Conservation (phyloP, 1,284 basidiomycete genomes). For the Apiotrichum gracile region DNA sequence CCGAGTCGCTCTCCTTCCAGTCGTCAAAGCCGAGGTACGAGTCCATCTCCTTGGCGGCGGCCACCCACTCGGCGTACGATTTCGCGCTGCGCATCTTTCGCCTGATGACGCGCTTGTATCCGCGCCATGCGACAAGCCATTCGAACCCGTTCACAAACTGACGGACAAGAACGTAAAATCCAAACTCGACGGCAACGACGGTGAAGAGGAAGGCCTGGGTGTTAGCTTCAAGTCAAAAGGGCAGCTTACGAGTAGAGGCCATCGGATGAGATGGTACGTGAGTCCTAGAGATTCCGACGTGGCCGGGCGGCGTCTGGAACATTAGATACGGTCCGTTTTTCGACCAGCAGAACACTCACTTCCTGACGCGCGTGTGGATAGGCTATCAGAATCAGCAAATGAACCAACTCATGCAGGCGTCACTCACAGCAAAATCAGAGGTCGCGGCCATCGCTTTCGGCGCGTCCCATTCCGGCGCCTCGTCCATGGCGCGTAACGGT, state of each 20-base stretch:
- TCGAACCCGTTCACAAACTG: slow-evolving; percentile 92
- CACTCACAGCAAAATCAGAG: slow-evolving; percentile 70
- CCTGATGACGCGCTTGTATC: slow-evolving; percentile 70
- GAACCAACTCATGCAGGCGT: no score
- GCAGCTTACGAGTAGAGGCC: slow-evolving; percentile 72
- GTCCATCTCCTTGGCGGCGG: slow-evolving; percentile 72
- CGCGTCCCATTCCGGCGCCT: slow-evolving; percentile 10
- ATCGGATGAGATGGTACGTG: slow-evolving; percentile 73
- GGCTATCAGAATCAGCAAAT: no score
- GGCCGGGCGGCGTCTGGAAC: slow-evolving; percentile 5
- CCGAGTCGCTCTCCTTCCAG: slow-evolving; percentile 80
- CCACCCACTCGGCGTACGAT: slow-evolving; percentile 75
- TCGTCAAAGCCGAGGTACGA: slow-evolving; percentile 72
- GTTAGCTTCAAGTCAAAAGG: background rate
- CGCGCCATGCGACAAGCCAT: slow-evolving; percentile 83
- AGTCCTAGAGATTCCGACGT: slow-evolving; percentile 56
- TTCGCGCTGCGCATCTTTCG: slow-evolving; percentile 66
- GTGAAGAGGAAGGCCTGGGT: slow-evolving; percentile 68
- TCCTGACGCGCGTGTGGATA: slow-evolving; percentile 66
- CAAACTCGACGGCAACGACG: slow-evolving; percentile 80
- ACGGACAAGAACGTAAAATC: slow-evolving; percentile 76
- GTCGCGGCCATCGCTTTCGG: slow-evolving; percentile 71
- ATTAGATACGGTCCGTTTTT: background rate
- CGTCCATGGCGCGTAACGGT: slow-evolving; percentile 8
- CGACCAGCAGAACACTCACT: slow-evolving; percentile 21